phyloP scores from a whole-genome alignment of 164 flowering plant species.

The Liriodendron chinense region DNA sequence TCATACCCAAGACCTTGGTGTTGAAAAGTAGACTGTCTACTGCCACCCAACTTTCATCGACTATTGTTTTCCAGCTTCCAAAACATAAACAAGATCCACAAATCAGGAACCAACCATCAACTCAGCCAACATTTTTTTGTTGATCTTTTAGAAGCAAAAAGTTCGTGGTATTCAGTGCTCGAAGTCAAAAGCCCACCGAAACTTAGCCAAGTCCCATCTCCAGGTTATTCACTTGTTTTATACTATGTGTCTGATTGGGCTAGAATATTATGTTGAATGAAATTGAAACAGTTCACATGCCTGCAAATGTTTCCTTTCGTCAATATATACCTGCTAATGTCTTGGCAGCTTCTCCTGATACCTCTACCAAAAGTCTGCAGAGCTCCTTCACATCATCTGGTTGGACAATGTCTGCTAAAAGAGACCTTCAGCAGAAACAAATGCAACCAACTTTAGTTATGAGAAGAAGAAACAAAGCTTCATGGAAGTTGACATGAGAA shows the following conservation, averaged over 20 bases:
- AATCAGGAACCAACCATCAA: too few species aligned
- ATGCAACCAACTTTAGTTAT: background rate
- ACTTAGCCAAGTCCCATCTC: background rate
- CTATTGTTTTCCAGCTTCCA: too few species aligned
- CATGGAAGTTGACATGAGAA: background rate
- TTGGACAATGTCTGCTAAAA: constrained; percentile 79
- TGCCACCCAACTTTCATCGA: too few species aligned
- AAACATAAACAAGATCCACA: too few species aligned
- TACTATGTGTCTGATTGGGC: background rate
- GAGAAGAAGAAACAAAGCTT: constrained; percentile 3
- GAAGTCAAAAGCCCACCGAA: background rate
- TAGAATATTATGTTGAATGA: background rate
- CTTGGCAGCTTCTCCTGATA: constrained; percentile 65
- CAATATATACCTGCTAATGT: constrained; percentile 53
- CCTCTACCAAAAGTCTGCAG: constrained; percentile 76
- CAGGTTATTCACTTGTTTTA: background rate
- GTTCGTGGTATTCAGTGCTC: background rate
- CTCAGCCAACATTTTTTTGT: too few species aligned
- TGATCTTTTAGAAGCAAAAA: background rate
- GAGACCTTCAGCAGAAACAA: constrained; percentile 50
- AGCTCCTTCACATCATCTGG: constrained; percentile 79
- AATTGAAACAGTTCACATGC: constrained; percentile 1
- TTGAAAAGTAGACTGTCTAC: background rate
- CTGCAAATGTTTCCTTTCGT: background rate
- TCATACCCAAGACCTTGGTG: background rate